Percentiles rank a stretch among this genome's conserved stretches.
phyloP scores from a whole-genome alignment of 129 eudicot genomes.

The Lactuca saligna region DNA sequence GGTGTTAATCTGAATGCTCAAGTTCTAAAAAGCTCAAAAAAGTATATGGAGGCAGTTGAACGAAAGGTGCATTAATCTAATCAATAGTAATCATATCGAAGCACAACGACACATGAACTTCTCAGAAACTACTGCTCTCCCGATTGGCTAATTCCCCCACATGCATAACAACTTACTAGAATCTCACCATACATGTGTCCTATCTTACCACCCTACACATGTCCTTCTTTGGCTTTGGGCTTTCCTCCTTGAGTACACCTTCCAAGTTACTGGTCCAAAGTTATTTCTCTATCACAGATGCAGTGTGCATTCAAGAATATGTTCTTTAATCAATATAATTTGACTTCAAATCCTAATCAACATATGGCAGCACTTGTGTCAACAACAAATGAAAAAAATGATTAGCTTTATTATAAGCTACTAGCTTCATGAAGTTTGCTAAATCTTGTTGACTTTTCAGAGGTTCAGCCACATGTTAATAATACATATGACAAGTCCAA shows the following conservation, averaged over 20 bases:
- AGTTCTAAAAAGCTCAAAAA: not conserved
- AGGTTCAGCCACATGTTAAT: conserved; percentile 7
- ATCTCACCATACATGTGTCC: no score
- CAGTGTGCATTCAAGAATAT: no score
- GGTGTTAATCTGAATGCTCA: conserved; percentile 14
- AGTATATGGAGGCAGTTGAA: conserved; percentile 4
- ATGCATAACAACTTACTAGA: not conserved
- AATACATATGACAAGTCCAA: conserved; percentile 7
- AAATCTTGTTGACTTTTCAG: conserved; percentile 11
- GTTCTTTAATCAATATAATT: not conserved
- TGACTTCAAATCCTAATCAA: not conserved
- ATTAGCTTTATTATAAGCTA: not conserved
- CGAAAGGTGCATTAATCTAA: conserved; percentile 2
- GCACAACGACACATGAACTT: conserved; percentile 3
- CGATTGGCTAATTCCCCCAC: no score
- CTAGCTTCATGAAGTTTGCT: conserved; percentile 23
- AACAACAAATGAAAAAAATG: not conserved
- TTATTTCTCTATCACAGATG: no score
- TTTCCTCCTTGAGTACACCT: no score
- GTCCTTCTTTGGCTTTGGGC: no score
- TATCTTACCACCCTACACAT: no score
- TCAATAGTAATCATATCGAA: conserved; percentile 7
- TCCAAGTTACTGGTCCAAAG: no score
- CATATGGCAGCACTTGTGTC: not conserved
- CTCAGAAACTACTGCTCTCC: conserved; percentile 8